Conservation (phyloP, 2,329 filamentous ascomycete genomes). For the Clarireedia monteithiana region DNA sequence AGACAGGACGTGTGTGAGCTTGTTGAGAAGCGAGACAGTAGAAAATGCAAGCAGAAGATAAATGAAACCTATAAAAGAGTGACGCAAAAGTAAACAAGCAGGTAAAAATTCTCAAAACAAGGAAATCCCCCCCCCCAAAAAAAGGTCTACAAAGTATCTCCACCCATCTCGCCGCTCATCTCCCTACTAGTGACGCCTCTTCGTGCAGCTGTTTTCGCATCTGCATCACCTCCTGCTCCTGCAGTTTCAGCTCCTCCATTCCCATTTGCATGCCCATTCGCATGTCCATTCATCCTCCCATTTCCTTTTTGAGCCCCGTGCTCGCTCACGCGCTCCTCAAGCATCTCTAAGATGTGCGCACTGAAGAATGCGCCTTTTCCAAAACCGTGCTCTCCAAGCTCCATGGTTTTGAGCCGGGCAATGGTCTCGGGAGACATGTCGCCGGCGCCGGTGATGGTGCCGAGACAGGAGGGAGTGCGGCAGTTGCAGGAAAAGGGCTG, state of each 20-base stretch:
- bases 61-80: background rate
- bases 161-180: slow-evolving; percentile 53
- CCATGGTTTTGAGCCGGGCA: slow-evolving; percentile 9
- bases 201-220: background rate
- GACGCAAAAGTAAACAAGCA: background rate
- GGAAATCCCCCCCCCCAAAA: slow-evolving; percentile 5
- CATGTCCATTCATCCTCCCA: background rate
- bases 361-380: slow-evolving; percentile 38
- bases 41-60: background rate
- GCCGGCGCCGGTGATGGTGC: slow-evolving; percentile 54
- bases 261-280: background rate
- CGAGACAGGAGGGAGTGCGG: slow-evolving; percentile 47
- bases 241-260: background rate
- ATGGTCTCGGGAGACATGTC: slow-evolving; percentile 49
- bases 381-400: slow-evolving; percentile 26
- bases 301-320: background rate
- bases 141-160: slow-evolving; percentile 40
- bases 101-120: background rate
- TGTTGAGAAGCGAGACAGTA: background rate
- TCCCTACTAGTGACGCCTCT: slow-evolving; percentile 12
- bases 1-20: background rate
- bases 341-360: slow-evolving; percentile 9
- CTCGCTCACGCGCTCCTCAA: background rate
- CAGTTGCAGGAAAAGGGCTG: slow-evolving; percentile 64
- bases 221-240: background rate